Evolutionary conservation across 2,329 filamentous ascomycete species (phyloP), one percentile per base, ranked within the genome.

Genomic region (Aspergillus terreus): DNA sequence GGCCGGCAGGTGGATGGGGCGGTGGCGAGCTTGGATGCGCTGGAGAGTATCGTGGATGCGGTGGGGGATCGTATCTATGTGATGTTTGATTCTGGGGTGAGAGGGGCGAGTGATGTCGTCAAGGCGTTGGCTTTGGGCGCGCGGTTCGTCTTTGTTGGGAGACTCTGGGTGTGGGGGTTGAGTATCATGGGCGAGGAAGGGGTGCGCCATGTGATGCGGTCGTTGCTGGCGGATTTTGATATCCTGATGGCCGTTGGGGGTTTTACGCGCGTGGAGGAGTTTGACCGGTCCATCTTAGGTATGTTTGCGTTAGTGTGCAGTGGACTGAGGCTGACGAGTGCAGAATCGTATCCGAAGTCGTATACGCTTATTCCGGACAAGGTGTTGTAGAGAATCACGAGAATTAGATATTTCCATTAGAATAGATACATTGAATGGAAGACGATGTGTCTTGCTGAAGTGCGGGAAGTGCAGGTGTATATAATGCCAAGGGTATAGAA

Each of bases 1-100:
- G 86, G 86, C 0, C 69, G 86, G 17, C 82, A 85, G 65, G 79
- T 85, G 2, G 82, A 85, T 58, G 82, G 82, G 0, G 81, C 82
- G 2, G 72, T 82, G 50, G 82, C 77, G 11, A 82, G 77, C 60
- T 64, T 85, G 46, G 82, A 85, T 63, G 81, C 80, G 1, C 59
- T 85, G 56, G 81, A 84, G 69, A 78, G 77, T 52, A 84, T 85
- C 51, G 77, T 76, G 2, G 70, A 67, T 68, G 77, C 77, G 12
- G 76, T 82, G 12, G 78, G 78, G 0, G 73, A 78, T 54, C 70
- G 74, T 48, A 72, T 67, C 3, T 76, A 80, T 59, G 74, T 85
- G 55, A 83, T 83, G 73, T 85, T 78, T 63, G 82, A 85, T 65
- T 82, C 77, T 1, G 82, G 83, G 2, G 69, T 85, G 1, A 73